Evolutionary conservation across 2,329 filamentous ascomycete species (phyloP).

Genomic region (Microdochium bolleyi): DNA sequence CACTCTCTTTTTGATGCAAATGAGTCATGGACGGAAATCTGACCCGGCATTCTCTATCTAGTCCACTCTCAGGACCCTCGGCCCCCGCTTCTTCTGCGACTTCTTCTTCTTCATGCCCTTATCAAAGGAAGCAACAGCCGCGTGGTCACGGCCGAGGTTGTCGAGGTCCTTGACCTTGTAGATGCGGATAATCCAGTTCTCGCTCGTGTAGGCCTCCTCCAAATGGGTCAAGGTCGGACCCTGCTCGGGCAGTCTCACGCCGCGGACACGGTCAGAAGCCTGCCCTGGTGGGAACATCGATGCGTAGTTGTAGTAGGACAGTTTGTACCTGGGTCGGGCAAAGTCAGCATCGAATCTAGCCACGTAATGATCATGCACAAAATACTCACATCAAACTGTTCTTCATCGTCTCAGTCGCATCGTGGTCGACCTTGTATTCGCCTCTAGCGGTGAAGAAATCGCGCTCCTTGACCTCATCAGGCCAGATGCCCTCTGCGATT

Average conservation of each 20-base stretch:
- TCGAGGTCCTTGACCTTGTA: constrained; percentile 99
- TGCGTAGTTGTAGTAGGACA: constrained; percentile 99
- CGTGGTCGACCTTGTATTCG: constrained; percentile 91
- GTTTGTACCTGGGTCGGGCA: constrained; percentile 78
- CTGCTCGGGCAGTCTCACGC: constrained; percentile 69
- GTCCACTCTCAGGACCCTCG: constrained; percentile 64
- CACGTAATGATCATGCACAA: no score
- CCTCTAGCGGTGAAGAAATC: constrained; percentile 91
- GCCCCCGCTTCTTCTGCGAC: constrained; percentile 61
- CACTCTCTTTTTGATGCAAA: no score
- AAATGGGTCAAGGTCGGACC: constrained; percentile 80
- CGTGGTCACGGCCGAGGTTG: constrained; percentile 87
- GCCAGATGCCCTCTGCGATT: constrained; percentile 98
- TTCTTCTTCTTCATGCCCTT: constrained; percentile 81
- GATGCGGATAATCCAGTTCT: constrained; percentile 99
- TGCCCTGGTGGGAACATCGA: constrained; percentile 86
- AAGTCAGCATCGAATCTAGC: no score
- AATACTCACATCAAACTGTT: constrained; percentile 91
- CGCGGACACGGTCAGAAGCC: constrained; percentile 82
- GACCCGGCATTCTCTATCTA: constrained; percentile 22
- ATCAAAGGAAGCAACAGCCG: constrained; percentile 60
- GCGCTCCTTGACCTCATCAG: constrained; percentile 96
- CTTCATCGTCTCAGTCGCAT: constrained; percentile 93
- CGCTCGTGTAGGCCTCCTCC: constrained; percentile 96
- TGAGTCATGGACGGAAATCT: no score